Evolutionary conservation across 305 asterid species (phyloP).

Genomic region (Rubia occidens): DNA sequence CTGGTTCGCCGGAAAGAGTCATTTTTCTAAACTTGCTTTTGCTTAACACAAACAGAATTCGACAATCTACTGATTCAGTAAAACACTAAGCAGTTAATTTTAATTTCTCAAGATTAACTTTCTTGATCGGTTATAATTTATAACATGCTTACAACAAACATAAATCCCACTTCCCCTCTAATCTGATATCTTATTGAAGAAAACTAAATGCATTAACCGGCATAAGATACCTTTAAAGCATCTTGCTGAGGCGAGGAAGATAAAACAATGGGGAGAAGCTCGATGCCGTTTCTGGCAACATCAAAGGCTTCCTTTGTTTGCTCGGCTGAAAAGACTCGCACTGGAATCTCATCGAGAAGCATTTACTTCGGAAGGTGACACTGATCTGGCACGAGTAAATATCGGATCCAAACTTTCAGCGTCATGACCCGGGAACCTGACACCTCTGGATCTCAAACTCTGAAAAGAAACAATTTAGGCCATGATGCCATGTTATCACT

Average conservation of each 20-base stretch:
- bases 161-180: background rate
- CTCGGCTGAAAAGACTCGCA: constrained; percentile 59
- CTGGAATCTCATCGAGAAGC: constrained; percentile 48
- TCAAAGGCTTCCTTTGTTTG: constrained; percentile 93
- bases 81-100: too few species aligned
- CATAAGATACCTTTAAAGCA: constrained; percentile 64
- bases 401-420: constrained; percentile 89
- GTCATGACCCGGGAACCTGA: constrained; percentile 94
- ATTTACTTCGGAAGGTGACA: constrained; percentile 42
- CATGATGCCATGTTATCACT: background rate
- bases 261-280: constrained; percentile 82
- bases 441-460: constrained; percentile 94
- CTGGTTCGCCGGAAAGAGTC: too few species aligned
- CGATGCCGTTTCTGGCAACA: constrained; percentile 89
- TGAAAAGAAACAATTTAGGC: constrained; percentile 20
- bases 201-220: background rate
- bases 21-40: too few species aligned
- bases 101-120: too few species aligned
- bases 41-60: too few species aligned
- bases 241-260: constrained; percentile 97
- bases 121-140: background rate
- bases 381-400: constrained; percentile 87
- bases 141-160: background rate
- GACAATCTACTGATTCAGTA: too few species aligned
- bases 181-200: background rate